Percentiles rank a stretch among this genome's conserved stretches.
Evolutionary conservation across 1,139 yeast species (phyloP).

Genomic region (Debaryomyces sp.): DNA sequence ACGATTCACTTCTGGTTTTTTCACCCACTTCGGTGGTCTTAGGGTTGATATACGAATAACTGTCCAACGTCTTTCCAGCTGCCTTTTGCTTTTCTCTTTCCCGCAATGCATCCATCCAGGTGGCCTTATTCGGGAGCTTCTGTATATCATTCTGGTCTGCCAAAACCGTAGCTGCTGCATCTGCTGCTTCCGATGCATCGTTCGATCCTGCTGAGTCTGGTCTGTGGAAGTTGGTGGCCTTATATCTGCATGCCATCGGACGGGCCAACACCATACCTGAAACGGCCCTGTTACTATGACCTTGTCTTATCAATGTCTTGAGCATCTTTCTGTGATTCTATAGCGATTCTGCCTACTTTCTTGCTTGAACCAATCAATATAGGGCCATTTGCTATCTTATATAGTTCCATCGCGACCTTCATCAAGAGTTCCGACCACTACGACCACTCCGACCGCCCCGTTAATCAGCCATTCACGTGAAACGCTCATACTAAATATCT

Average conservation of each 20-base stretch:
- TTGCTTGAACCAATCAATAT: background rate
- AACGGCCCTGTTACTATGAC: background rate
- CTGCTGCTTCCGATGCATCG: constrained; percentile 62
- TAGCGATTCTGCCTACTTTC: background rate
- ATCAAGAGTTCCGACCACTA: background rate
- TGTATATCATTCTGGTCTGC: constrained; percentile 50
- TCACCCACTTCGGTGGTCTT: constrained; percentile 73
- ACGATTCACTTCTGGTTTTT: constrained; percentile 74
- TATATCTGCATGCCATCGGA: constrained; percentile 8
- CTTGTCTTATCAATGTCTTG: background rate
- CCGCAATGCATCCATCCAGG: constrained; percentile 84
- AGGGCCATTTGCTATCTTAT: background rate
- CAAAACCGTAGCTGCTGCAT: constrained; percentile 65
- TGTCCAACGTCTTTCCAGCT: constrained; percentile 71
- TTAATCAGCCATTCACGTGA: background rate
- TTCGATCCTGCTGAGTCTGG: constrained; percentile 44
- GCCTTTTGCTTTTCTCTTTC: constrained; percentile 71
- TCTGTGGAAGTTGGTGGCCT: constrained; percentile 31
- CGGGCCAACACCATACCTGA: background rate
- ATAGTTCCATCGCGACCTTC: background rate
- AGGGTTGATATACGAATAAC: constrained; percentile 71
- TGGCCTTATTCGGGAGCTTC: constrained; percentile 56
- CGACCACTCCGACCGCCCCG: background rate
- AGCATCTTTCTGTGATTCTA: background rate
- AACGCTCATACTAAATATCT: background rate